A percentile compares a stretch with the other conserved stretches of the same genome.
These are phyloP conservation scores for Beauveria varroae DNA, from an alignment of 2,329 filamentous ascomycete species.

Conservation along the genomic window DNA sequence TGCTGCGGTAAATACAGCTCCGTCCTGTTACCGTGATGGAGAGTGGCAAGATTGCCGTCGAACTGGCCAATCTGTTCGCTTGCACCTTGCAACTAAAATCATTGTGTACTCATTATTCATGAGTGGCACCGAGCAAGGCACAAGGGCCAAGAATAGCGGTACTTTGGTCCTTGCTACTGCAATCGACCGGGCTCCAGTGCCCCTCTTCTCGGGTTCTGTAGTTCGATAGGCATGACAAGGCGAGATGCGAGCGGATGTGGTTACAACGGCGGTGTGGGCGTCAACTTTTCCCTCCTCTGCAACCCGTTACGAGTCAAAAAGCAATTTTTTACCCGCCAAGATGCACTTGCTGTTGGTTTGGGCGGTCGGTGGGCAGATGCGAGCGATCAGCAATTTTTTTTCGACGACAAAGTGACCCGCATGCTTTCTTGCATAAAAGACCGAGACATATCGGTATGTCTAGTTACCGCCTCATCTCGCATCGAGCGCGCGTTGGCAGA, in stretches of 20 bases:
- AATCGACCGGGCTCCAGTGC: neutral
- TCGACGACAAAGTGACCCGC: neutral
- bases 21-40: no score
- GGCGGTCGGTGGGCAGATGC: neutral
- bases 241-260: neutral
- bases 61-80: no score
- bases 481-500: neutral
- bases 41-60: no score
- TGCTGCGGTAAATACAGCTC: no score
- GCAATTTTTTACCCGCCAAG: neutral
- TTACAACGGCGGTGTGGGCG: constrained; percentile 5
- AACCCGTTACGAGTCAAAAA: constrained; percentile 5
- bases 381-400: neutral
- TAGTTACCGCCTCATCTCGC: neutral
- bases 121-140: neutral
- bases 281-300: neutral
- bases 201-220: neutral
- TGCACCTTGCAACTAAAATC: no score
- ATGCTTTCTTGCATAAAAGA: constrained; percentile 6
- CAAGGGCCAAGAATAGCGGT: neutral
- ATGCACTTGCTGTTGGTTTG: neutral
- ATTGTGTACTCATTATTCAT: no score
- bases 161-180: no score
- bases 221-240: neutral
- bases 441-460: neutral